Evolutionary conservation across 2,329 filamentous ascomycete genomes (phyloP).

Genomic region (Beauveria sp.): DNA sequence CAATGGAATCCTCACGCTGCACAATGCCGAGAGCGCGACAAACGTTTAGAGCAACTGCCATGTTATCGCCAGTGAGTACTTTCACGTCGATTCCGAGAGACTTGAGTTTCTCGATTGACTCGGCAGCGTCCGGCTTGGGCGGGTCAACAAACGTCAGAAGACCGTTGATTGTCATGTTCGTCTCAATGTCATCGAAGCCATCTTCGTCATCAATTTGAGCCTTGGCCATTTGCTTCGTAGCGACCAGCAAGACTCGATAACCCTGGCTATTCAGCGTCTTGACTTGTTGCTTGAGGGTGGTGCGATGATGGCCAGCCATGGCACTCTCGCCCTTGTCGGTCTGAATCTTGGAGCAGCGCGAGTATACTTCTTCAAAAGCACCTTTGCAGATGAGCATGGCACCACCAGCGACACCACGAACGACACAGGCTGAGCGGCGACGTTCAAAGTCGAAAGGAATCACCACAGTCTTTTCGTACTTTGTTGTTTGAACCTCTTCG

Average conservation of each 20-base stretch:
- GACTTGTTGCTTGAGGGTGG: slow-evolving; percentile 13
- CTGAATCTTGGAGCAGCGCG: slow-evolving; percentile 16
- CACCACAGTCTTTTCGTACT: slow-evolving; percentile 17
- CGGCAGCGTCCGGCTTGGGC: slow-evolving; percentile 21
- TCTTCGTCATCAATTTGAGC: slow-evolving; percentile 15
- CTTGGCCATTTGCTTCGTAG: slow-evolving; percentile 15
- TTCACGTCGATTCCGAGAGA: slow-evolving; percentile 21
- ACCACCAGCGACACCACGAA: slow-evolving; percentile 16
- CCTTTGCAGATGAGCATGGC: slow-evolving; percentile 23
- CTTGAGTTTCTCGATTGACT: slow-evolving; percentile 18
- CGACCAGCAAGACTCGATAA: slow-evolving; percentile 19
- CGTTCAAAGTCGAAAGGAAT: slow-evolving; percentile 22
- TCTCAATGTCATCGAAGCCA: slow-evolving; percentile 17
- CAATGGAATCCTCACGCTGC: slow-evolving; percentile 12
- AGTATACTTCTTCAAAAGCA: slow-evolving; percentile 22
- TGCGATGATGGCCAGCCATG: slow-evolving; percentile 14
- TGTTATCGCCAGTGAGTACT: slow-evolving; percentile 21
- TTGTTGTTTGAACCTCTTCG: slow-evolving; percentile 14
- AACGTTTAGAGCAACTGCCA: slow-evolving; percentile 22
- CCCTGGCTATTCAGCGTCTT: slow-evolving; percentile 15
- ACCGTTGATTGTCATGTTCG: slow-evolving; percentile 20
- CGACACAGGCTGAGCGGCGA: slow-evolving; percentile 17
- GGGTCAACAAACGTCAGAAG: slow-evolving; percentile 22
- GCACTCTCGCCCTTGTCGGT: slow-evolving; percentile 13
- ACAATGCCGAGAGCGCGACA: slow-evolving; percentile 19